Evolutionary conservation across 805 yeast genomes (phyloP).

Genomic region (Candida maltosa): DNA sequence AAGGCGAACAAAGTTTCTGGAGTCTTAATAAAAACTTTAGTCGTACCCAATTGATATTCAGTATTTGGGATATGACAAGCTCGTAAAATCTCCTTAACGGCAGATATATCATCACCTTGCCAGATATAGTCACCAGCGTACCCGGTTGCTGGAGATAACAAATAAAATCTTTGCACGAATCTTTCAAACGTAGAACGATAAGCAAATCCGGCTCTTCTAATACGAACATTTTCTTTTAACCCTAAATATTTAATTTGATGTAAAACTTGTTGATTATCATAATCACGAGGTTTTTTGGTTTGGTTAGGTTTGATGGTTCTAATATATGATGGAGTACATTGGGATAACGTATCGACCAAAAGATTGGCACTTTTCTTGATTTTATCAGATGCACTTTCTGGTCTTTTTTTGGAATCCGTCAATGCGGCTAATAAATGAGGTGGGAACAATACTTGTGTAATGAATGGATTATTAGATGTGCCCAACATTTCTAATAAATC

Average conservation of each 20-base stretch:
- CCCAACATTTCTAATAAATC: slow-evolving; percentile 79
- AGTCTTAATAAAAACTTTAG: slow-evolving; percentile 91
- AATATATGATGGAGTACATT: slow-evolving; percentile 92
- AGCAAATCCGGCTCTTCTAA: slow-evolving; percentile 98
- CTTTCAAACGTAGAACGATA: slow-evolving; percentile 95
- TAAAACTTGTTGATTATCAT: slow-evolving; percentile 82
- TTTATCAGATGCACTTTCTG: slow-evolving; percentile 95
- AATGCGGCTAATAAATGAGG: slow-evolving; percentile 30
- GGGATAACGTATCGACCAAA: slow-evolving; percentile 82
- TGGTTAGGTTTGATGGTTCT: slow-evolving; percentile 98
- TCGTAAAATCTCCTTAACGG: slow-evolving; percentile 47
- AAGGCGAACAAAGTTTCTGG: slow-evolving; percentile 95
- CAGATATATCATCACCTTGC: slow-evolving; percentile 52
- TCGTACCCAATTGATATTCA: slow-evolving; percentile 89
- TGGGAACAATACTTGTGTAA: slow-evolving; percentile 50
- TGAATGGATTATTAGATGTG: slow-evolving; percentile 68
- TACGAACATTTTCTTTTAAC: slow-evolving; percentile 92
- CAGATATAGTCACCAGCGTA: slow-evolving; percentile 78
- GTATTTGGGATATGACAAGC: slow-evolving; percentile 65
- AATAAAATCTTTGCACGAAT: slow-evolving; percentile 89
- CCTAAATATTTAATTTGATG: slow-evolving; percentile 97
- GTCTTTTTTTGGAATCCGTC: slow-evolving; percentile 66
- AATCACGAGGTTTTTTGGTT: slow-evolving; percentile 85
- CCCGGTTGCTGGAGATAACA: slow-evolving; percentile 83
- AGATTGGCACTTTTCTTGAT: slow-evolving; percentile 89